Evolutionary conservation across 306 rosid genomes (phyloP).

Genomic region (Medicago ruthenica): DNA sequence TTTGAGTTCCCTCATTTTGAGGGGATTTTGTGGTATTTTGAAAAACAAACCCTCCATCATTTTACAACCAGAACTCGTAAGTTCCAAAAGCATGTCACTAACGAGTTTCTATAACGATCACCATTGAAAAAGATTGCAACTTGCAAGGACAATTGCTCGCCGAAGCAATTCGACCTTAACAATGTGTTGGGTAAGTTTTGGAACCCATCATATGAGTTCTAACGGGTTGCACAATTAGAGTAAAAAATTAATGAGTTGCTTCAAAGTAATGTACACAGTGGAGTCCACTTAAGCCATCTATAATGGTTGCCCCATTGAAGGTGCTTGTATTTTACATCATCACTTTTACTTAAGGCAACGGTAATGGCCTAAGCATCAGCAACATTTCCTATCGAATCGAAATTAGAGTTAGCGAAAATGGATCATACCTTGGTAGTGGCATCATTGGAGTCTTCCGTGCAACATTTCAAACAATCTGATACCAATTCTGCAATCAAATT

Average conservation of each 20-base stretch:
- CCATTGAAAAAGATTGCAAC: background rate
- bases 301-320: background rate
- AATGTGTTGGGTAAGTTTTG: background rate
- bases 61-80: too few relatives aligned
- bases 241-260: background rate
- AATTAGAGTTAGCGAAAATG: background rate
- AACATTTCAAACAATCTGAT: slow-evolving; percentile 80
- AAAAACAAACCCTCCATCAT: too few relatives aligned
- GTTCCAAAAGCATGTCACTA: background rate
- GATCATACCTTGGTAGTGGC: slow-evolving; percentile 72
- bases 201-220: background rate
- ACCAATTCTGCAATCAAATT: slow-evolving; percentile 70
- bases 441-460: slow-evolving; percentile 84
- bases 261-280: background rate
- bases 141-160: background rate
- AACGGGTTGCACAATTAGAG: too few relatives aligned
- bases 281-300: background rate
- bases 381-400: background rate
- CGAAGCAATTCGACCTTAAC: background rate
- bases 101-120: background rate
- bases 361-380: background rate
- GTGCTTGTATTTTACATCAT: background rate
- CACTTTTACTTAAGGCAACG: background rate
- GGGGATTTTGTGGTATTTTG: too few relatives aligned
- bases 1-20: too few relatives aligned